phyloP scores from a whole-genome alignment of 306 rosid genomes.

The Citrullus amarus region DNA sequence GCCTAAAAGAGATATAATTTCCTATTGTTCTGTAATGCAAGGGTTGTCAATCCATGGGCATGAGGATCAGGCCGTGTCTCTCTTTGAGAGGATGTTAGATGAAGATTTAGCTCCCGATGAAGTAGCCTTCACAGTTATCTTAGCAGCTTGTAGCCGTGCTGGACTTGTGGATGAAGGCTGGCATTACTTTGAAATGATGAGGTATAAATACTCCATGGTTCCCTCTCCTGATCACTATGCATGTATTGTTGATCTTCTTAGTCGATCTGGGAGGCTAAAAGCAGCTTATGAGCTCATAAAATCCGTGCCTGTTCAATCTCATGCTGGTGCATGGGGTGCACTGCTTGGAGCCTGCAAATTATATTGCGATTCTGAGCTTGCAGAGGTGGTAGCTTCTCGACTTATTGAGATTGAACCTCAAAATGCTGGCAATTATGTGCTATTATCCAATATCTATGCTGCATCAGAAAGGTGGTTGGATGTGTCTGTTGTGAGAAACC shows the following conservation, averaged over 20 bases:
- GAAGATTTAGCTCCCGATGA: constrained; percentile 61
- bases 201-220: constrained; percentile 22
- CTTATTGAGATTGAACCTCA: constrained; percentile 52
- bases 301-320: constrained; percentile 44
- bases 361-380: constrained; percentile 35
- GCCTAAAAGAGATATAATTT: constrained; percentile 36
- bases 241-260: constrained; percentile 68
- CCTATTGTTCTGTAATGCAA: constrained; percentile 63
- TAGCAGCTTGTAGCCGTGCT: constrained; percentile 60
- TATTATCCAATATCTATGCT: constrained; percentile 66
- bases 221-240: constrained; percentile 69
- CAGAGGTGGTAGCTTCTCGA: constrained; percentile 44
- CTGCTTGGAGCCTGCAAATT: constrained; percentile 66
- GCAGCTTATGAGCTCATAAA: constrained; percentile 54
- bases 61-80: constrained; percentile 37
- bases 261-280: constrained; percentile 48
- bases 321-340: constrained; percentile 69
- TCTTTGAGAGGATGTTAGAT: constrained; percentile 52
- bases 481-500: constrained; percentile 50
- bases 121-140: constrained; percentile 60
- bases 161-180: constrained; percentile 66
- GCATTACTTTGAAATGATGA: constrained; percentile 46
- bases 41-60: constrained; percentile 65
- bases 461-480: constrained; percentile 52
- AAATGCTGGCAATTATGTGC: constrained; percentile 53